A percentile compares a stretch with the other conserved stretches of the same genome.
phyloP scores from a whole-genome alignment of 1,284 basidiomycete species.

The Melampsora americana region DNA sequence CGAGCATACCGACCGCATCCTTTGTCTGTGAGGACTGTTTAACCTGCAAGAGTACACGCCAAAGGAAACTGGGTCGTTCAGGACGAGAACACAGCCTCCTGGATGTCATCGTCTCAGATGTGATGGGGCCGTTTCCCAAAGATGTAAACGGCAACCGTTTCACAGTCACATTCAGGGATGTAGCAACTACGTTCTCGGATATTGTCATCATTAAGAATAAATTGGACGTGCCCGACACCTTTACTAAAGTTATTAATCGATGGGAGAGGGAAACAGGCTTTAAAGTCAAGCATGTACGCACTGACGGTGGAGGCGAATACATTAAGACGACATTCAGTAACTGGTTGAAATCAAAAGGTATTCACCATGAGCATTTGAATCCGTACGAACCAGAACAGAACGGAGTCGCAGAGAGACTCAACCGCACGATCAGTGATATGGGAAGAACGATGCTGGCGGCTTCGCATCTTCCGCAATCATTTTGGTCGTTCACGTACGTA shows the following conservation, averaged over 20 bases:
- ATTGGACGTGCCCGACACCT: background rate
- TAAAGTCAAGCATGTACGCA: background rate
- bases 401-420: conserved; percentile 8
- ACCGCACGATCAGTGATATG: conserved; percentile 6
- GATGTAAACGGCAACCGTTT: conserved; percentile 11
- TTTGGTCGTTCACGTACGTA: conserved; percentile 9
- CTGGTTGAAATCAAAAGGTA: background rate
- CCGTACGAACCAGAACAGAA: conserved; percentile 28
- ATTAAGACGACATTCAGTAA: background rate
- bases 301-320: background rate
- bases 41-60: no score
- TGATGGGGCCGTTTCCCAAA: background rate
- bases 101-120: conserved; percentile 13
- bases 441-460: conserved; percentile 13
- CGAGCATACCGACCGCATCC: no score
- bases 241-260: background rate
- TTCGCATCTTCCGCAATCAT: background rate
- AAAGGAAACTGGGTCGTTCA: no score
- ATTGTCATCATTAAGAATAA: conserved; percentile 1
- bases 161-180: background rate
- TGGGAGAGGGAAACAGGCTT: background rate
- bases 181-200: conserved; percentile 17
- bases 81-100: background rate
- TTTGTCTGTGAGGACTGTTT: no score
- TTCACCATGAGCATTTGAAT: background rate